phyloP scores from a whole-genome alignment of 1,284 basidiomycete genomes.

The Apiotrichum gamsii region DNA sequence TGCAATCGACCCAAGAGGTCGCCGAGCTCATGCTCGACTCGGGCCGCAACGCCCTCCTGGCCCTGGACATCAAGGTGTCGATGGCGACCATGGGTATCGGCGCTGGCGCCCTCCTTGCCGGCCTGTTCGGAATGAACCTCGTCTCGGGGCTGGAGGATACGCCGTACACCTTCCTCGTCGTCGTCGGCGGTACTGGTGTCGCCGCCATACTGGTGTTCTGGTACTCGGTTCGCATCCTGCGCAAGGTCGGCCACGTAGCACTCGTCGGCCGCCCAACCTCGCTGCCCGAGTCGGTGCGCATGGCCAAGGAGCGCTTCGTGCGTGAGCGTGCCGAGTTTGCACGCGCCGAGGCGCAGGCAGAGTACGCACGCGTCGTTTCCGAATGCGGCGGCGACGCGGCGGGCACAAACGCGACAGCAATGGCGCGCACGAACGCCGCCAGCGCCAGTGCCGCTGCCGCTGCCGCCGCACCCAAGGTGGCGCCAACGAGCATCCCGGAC shows the following conservation, averaged over 20 bases:
- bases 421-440: not conserved
- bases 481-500: conserved; percentile 4
- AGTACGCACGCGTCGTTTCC: not conserved
- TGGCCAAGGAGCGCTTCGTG: conserved; percentile 15
- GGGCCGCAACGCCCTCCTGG: conserved; percentile 86
- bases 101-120: conserved; percentile 84
- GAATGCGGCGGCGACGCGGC: not conserved
- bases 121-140: conserved; percentile 94
- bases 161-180: conserved; percentile 46
- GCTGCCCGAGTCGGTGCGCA: conserved; percentile 12
- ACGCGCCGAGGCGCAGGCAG: conserved; percentile 7
- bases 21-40: conserved; percentile 95
- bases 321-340: conserved; percentile 9
- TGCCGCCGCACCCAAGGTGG: not conserved
- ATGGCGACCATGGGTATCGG: conserved; percentile 90
- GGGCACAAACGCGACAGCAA: not conserved
- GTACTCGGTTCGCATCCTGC: conserved; percentile 37
- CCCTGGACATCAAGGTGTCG: conserved; percentile 88
- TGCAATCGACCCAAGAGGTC: conserved; percentile 94
- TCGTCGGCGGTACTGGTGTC: conserved; percentile 34
- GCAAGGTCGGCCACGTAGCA: conserved; percentile 40
- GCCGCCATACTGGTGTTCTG: conserved; percentile 37
- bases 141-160: conserved; percentile 42
- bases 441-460: not conserved
- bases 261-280: conserved; percentile 16